Base-by-base conservation (phyloP, 1,284 basidiomycete species). In the Chiua sp. region DNA sequence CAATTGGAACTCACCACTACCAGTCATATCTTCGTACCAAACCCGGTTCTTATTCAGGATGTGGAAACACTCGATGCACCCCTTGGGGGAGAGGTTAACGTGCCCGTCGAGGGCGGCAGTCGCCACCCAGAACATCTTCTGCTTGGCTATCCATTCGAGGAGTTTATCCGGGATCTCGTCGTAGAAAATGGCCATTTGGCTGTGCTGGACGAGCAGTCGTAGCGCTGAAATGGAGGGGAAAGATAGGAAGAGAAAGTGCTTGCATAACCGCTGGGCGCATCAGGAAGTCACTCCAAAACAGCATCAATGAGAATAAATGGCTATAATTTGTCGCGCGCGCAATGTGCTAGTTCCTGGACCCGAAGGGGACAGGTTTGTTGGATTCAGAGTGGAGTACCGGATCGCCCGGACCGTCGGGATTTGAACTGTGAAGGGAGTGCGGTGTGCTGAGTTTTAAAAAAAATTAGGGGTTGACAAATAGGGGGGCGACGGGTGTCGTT, bases 1-100 rank as follows among this genome's bases (percentile, higher is more conserved):
- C 8, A 33, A 50, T 20, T 18, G 16, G 20, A 7, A 73, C 80
- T 48, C 57, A 84, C 85, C 84, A 59, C 83, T 83, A 13, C 85
- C 85, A 46, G 80, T 82, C 49, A 85, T 73, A 67, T 86, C 85
- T 63, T 87, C 84, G 56, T 87, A 87, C 84, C 85, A 87, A 7
- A 85, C 82, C 50, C 72, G 72, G 35, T 77, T 79, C 22, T 77
- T 69, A 56, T 80, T 74, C n/a, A 80, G 69, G 56, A 87, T 68
- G 63, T 85, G 84, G 65, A 87, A 86, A 20, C 68, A 69, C 7
- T 65, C 61, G 15, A 72, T 57, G n/a, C 33, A 61, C 37, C 67
- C 72, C 32, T 87, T 87, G 0, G 84, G 82, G 0, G 83, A 85
- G 30, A 87, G 64, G 61, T 87, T 87, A 47, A 87, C 77, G 56